These are phyloP conservation scores for Aspergillus sp. DNA, from an alignment of 2,329 filamentous ascomycete species.

Conservation along the genomic window DNA sequence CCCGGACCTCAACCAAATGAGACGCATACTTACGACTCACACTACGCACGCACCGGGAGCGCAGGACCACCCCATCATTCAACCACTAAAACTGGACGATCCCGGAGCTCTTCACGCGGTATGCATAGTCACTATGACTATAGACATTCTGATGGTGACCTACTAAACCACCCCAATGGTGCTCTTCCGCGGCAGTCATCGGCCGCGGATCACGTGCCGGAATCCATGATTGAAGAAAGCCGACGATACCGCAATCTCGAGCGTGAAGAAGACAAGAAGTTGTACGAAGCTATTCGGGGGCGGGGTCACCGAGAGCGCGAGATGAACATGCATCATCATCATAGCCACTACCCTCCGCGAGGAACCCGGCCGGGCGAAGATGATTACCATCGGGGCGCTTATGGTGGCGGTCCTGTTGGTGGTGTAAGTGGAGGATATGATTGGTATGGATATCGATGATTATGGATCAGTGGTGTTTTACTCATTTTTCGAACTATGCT, in stretches of 20 bases:
- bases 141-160: slow-evolving; percentile 29
- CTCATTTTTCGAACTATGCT: too few relatives aligned
- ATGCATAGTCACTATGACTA: slow-evolving; percentile 19
- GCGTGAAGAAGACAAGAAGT: slow-evolving; percentile 17
- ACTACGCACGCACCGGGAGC: slow-evolving; percentile 16
- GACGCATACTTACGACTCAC: slow-evolving; percentile 32
- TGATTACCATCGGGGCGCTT: slow-evolving; percentile 32
- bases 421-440: slow-evolving; percentile 13
- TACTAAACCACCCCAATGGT: slow-evolving; percentile 17
- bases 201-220: slow-evolving; percentile 18
- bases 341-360: slow-evolving; percentile 15
- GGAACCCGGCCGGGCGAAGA: slow-evolving; percentile 26
- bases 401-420: slow-evolving; percentile 20
- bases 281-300: slow-evolving; percentile 20
- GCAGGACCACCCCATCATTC: slow-evolving; percentile 8
- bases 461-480: too few relatives aligned
- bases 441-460: slow-evolving; percentile 20
- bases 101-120: slow-evolving; percentile 28
- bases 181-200: slow-evolving; percentile 7
- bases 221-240: slow-evolving; percentile 16
- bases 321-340: slow-evolving; percentile 16
- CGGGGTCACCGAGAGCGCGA: slow-evolving; percentile 21
- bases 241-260: slow-evolving; percentile 23
- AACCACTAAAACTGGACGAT: slow-evolving; percentile 8
- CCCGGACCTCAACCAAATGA: slow-evolving; percentile 51